Base-by-base conservation (phyloP, 257 asterid species). In the Scutellaria minor region DNA sequence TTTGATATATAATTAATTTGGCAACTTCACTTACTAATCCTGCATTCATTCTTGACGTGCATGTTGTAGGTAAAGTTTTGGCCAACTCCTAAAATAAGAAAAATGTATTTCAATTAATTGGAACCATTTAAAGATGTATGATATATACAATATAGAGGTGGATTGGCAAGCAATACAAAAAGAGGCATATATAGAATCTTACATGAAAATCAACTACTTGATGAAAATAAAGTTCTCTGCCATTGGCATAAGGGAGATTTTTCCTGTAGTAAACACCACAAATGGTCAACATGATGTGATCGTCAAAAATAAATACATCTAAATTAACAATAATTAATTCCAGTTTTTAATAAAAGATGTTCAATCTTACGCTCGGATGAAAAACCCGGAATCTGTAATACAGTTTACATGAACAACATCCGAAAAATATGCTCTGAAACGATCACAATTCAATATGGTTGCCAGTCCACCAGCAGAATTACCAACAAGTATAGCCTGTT, bases 391-490 rank as follows among this genome's bases (percentile, higher is more conserved):
- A 71, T 85, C 90, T 0, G 85, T 59, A 31, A 81, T 18, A 59
- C 90, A 85, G 27, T 85, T 85, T 0, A 81, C 85, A 9, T 35
- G 54, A 12, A 22, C 7, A 9, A 64, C 73, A 4, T 20, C 6
- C 1, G 80, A 82, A 1, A 85, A 6, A 3, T 64, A 71, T 22
- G 72, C 62, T 5, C 78, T 60, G 35, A 85, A 83, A 0, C 64
- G 45, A 45, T 85, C 90, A 60, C 88, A 85, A 31, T 83, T 70
- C 37, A 83, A 11, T 1, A 85, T 80, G 0, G 87, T 64, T 2
- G 84, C 83, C 55, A 83, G 72, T 13, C 83, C 85, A 9, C 90
- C 90, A 2, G 86, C 90, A 1, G 90, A 85, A 7, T 42, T 47
- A 13, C 90, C 90, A 1, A 56, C 7, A 0, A 85, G 76, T 63